Conservation (phyloP, 768 basidiomycete species). For the Dioszegia crocea region DNA sequence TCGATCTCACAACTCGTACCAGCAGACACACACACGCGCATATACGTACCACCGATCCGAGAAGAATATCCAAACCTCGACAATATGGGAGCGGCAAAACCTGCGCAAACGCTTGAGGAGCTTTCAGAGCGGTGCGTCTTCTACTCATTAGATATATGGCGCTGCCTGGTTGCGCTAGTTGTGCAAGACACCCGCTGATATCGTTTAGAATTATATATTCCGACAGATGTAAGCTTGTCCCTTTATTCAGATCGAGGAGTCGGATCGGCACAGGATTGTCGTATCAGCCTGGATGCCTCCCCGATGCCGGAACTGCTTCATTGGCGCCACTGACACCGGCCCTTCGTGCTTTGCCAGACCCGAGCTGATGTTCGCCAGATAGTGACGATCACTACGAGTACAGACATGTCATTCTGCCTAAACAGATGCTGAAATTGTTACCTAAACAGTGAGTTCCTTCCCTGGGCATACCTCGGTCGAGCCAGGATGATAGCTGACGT, state of each 20-base stretch:
- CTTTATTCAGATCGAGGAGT: not conserved
- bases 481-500: not conserved
- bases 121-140: slow-evolving; percentile 42
- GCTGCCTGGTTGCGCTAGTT: no score
- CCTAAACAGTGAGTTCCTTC: slow-evolving; percentile 58
- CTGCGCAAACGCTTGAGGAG: slow-evolving; percentile 43
- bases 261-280: not conserved
- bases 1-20: no score
- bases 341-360: no score
- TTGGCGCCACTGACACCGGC: no score
- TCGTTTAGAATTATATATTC: slow-evolving; percentile 46
- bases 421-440: slow-evolving; percentile 86
- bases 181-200: not conserved
- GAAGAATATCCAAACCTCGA: no score
- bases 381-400: slow-evolving; percentile 91
- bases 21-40: no score
- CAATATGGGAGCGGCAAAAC: slow-evolving; percentile 27
- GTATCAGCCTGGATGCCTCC: no score
- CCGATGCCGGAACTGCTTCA: no score
- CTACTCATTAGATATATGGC: not conserved
- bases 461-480: no score
- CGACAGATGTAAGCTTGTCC: slow-evolving; percentile 40
- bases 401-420: slow-evolving; percentile 87
- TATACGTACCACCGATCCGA: no score
- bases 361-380: no score